Percentiles rank a stretch among this genome's conserved stretches.
phyloP scores from a whole-genome alignment of 2,329 filamentous ascomycete species.

The Fusarium circinatum region DNA sequence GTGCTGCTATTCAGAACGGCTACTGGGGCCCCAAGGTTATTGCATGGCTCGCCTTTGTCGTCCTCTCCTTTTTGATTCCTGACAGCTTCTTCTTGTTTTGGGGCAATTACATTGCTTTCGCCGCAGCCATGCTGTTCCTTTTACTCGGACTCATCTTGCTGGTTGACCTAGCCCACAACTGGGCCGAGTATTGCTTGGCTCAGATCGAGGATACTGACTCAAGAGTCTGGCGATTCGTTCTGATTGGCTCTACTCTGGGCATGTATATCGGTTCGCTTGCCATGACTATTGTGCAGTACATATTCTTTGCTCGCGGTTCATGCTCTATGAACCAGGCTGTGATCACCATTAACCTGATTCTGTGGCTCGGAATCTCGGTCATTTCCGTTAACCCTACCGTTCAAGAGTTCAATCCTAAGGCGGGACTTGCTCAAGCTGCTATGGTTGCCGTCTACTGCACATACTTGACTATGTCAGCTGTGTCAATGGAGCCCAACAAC shows the following conservation, averaged over 20 bases:
- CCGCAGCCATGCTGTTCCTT: conserved; percentile 91
- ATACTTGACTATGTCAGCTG: conserved; percentile 96
- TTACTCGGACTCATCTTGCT: conserved; percentile 91
- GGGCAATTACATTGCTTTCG: conserved; percentile 92
- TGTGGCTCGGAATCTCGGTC: conserved; percentile 82
- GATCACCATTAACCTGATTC: conserved; percentile 90
- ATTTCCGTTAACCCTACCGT: conserved; percentile 90
- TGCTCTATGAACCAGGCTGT: conserved; percentile 98
- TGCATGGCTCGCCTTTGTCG: conserved; percentile 85
- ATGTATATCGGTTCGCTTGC: conserved; percentile 93
- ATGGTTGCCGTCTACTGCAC: conserved; percentile 99
- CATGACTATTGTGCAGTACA: conserved; percentile 97
- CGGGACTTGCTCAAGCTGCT: conserved; percentile 94
- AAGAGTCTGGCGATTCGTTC: conserved; percentile 81
- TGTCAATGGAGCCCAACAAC: conserved; percentile 97
- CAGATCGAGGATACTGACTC: conserved; percentile 94
- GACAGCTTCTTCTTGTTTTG: conserved; percentile 95
- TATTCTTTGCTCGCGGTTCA: conserved; percentile 85
- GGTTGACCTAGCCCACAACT: conserved; percentile 94
- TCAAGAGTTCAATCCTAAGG: conserved; percentile 91
- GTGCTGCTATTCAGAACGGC: conserved; percentile 93
- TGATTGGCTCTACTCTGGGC: conserved; percentile 90
- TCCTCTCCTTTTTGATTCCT: conserved; percentile 94
- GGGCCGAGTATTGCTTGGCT: conserved; percentile 94
- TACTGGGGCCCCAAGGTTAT: conserved; percentile 98